Evolutionary conservation across 306 rosid species (phyloP).

Genomic region (Alnus glutinosa): DNA sequence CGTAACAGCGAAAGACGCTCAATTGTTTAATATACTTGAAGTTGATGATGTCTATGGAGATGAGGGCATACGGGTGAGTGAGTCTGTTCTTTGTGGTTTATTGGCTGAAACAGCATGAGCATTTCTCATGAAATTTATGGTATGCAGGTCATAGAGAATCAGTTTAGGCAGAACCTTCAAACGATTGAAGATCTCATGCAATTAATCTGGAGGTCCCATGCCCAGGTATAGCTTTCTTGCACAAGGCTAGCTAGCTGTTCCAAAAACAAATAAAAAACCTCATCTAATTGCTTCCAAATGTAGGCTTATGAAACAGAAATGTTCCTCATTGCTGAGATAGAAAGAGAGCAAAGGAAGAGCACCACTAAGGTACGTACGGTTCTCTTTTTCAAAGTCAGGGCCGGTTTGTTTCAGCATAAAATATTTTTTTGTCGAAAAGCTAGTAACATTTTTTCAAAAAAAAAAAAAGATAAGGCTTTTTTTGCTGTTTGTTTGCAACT

Average conservation of each 20-base stretch:
- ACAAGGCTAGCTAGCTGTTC: neutral
- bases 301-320: conserved; percentile 9
- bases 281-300: neutral
- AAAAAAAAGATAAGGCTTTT: no score
- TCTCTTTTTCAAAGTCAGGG: neutral
- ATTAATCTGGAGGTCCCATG: neutral
- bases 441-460: no score
- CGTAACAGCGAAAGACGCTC: conserved; percentile 6
- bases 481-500: no score
- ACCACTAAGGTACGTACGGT: neutral
- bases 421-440: no score
- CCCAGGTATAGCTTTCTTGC: neutral
- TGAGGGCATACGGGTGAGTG: conserved; percentile 21
- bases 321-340: conserved; percentile 11
- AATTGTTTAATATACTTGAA: neutral
- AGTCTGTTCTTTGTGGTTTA: neutral
- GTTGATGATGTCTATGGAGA: conserved; percentile 25
- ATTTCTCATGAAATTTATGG: neutral
- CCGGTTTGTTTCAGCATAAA: no score
- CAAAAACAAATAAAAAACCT: neutral
- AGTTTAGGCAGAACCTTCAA: conserved; percentile 19
- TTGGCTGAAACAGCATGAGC: neutral
- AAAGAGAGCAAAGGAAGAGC: conserved; percentile 5
- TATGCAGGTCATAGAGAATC: conserved; percentile 24
- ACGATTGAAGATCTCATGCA: neutral